Conservation (phyloP, 371 early-diverging fungal species). For the Homolaphlyctis polyrhiza region DNA sequence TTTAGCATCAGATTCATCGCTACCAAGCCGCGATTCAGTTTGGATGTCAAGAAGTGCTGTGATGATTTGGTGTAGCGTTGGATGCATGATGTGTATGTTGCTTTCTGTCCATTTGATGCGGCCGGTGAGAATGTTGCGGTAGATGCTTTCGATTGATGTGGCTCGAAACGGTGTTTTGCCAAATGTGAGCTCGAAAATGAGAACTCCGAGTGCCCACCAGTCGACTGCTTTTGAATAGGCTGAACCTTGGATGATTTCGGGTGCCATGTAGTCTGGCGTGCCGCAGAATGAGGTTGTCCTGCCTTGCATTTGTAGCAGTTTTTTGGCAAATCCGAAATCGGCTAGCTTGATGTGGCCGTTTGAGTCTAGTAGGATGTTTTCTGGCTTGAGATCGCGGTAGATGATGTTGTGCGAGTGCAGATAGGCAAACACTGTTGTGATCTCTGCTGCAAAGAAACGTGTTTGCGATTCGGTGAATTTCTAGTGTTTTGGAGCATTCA, state of each 20-base stretch:
- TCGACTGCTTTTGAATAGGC: slow-evolving; percentile 77
- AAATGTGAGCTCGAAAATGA: slow-evolving; percentile 79
- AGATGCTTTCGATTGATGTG: too few species aligned
- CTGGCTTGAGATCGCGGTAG: slow-evolving; percentile 81
- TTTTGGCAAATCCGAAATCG: slow-evolving; percentile 81
- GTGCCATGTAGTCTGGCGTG: slow-evolving; percentile 81
- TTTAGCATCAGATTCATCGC: slow-evolving; percentile 90
- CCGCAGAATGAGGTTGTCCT: too few species aligned
- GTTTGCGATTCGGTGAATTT: too few species aligned
- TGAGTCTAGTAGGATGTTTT: slow-evolving; percentile 78
- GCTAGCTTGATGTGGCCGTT: slow-evolving; percentile 73
- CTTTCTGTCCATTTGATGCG: too few species aligned
- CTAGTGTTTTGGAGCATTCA: too few species aligned
- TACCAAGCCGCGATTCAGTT: slow-evolving; percentile 78
- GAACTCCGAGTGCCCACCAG: slow-evolving; percentile 87
- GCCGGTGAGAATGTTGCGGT: too few species aligned
- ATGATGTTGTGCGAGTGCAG: slow-evolving; percentile 68
- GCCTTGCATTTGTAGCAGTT: too few species aligned
- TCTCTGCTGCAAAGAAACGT: slow-evolving; percentile 60
- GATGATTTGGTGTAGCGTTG: slow-evolving; percentile 79
- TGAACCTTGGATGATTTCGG: slow-evolving; percentile 58
- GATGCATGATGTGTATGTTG: too few species aligned
- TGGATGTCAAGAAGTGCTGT: too few species aligned
- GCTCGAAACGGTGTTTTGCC: slow-evolving; percentile 35
- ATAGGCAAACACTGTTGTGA: slow-evolving; percentile 52